These are phyloP conservation scores for Alternaria gaisen DNA, from an alignment of 2,329 filamentous ascomycete species.

Conservation along the genomic window DNA sequence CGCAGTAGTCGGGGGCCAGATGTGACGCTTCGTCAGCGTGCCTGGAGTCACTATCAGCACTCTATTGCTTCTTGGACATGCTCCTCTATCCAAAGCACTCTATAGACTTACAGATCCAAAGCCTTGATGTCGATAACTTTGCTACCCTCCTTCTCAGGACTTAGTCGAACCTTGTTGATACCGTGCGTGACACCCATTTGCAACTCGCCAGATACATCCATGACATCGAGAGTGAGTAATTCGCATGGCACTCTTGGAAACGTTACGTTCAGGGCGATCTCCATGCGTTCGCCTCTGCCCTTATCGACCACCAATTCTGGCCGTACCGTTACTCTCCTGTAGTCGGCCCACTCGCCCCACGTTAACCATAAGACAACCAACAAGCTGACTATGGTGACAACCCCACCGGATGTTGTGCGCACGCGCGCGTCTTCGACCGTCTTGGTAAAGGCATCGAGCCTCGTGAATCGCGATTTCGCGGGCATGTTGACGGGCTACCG, in stretches of 20 bases:
- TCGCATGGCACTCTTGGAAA: conserved; percentile 96
- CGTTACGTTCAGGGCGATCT: conserved; percentile 96
- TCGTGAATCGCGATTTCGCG: conserved; percentile 90
- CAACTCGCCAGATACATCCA: conserved; percentile 98
- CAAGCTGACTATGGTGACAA: conserved; percentile 92
- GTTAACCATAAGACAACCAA: conserved; percentile 87
- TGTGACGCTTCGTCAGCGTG: conserved; percentile 76
- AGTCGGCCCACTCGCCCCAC: conserved; percentile 96
- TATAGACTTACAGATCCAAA: conserved; percentile 48
- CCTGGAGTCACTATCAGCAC: conserved; percentile 51
- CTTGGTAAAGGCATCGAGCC: conserved; percentile 98
- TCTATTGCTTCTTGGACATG: not conserved
- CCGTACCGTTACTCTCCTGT: conserved; percentile 82
- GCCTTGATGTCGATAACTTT: conserved; percentile 53
- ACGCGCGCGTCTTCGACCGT: conserved; percentile 98
- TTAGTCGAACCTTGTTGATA: conserved; percentile 87
- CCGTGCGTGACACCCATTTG: conserved; percentile 94
- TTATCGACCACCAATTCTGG: conserved; percentile 97
- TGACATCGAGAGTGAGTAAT: conserved; percentile 94
- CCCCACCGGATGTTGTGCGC: conserved; percentile 91
- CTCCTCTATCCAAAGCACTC: not conserved
- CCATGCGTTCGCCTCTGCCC: conserved; percentile 97
- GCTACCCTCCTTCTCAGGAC: conserved; percentile 76
- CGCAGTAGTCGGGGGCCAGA: conserved; percentile 91
- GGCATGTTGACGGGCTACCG: conserved; percentile 67